Evolutionary conservation across 2,329 filamentous ascomycete genomes (phyloP), one percentile per base, ranked within the genome.

Genomic region (Coniochaeta ligniaria): DNA sequence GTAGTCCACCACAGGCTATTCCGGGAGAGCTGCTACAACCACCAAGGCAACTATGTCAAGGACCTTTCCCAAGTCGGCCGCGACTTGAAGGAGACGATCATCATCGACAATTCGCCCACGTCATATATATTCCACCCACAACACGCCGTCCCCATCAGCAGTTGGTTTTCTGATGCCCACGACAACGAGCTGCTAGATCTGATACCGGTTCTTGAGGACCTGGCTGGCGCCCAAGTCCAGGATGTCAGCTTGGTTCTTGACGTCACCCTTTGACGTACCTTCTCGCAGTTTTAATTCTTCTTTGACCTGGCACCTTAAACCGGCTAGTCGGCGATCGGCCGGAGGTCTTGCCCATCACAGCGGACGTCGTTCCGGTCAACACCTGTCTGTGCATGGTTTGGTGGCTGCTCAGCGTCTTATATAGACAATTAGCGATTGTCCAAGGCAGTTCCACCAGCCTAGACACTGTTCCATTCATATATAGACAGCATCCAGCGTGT

Each of bases 41-140:
- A 99, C 73, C 95, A 98, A 78, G 95, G 95, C 68, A 99, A 99
- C 75, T 99, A 99, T 68, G 95, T 99, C 74, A 99, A 99, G 84
- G 95, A 99, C 73, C 84, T 99, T 60, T 98, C 95, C 55, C 95
- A 98, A 81, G 89, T 99, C 61, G 95, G 95, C 58, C 89, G 95
- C 66, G 93, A 98, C 73, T 85, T 99, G 60, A 91, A 92, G 75
- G 94, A 99, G 72, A 99, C 94, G 22, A 99, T 99, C 73, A 99
- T 99, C 74, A 99, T 99, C 71, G 95, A 99, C 80, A 99, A 99
- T 77, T 98, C 95, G 55, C 95, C 95, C 2, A 99, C 95, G 5
- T 98, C 94, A 14, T 99, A 99, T 80, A 98, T 99, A 70, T 99
- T 99, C 83, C 95, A 99, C 73, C 95, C 95, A 26, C 94, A 99